Evolutionary conservation across 1,284 basidiomycete genomes (phyloP), one percentile per base, ranked within the genome.

Genomic region (Trichosporon sp.): DNA sequence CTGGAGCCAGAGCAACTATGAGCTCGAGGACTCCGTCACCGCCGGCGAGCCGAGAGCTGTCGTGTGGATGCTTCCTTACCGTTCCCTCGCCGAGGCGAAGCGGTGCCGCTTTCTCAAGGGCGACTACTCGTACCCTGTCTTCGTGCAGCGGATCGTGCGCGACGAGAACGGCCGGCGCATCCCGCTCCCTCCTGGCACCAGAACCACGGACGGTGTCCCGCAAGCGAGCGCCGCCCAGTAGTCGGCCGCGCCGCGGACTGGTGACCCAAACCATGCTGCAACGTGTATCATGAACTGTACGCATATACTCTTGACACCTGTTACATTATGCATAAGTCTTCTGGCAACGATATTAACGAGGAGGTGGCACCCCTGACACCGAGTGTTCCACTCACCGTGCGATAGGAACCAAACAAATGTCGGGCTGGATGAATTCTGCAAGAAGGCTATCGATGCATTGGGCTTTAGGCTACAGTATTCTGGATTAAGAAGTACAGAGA

Each of bases 231-330:
- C 47, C 21, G 47, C n/a, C 21, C 47, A 51, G 12, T 21, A 25
- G 3, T 34, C 34, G 5, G 34, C 5, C 23, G 18, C 47, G n/a
- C 47, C n/a, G 18, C 13, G n/a, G n/a, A n/a, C 9, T 23, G 21
- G 21, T 11, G 47, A 18, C 92, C 75, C 94, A 97, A 66, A 92
- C 85, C 72, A 95, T 90, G 77, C 96, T 95, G 44, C 93, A 93
- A 71, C 81, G 62, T 29, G 56, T 60, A 60, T 60, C 27, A 29
- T 60, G 56, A 15, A 31, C 27, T 60, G 56, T 60, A 60, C 56
- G 56, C 56, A 60, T 60, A 60, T 60, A 60, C 56, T 60, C 56
- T 12, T 60, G 56, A 60, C 56, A 32, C 21, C 18, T 60, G 56
- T 60, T 31, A 32, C 56, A 60, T 31, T 60, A 60, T 60, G 56